Percentiles rank a stretch among this genome's conserved stretches.
Evolutionary conservation across 78 protist species (phyloP).

Genomic region (Cavenderia fasciculata): DNA sequence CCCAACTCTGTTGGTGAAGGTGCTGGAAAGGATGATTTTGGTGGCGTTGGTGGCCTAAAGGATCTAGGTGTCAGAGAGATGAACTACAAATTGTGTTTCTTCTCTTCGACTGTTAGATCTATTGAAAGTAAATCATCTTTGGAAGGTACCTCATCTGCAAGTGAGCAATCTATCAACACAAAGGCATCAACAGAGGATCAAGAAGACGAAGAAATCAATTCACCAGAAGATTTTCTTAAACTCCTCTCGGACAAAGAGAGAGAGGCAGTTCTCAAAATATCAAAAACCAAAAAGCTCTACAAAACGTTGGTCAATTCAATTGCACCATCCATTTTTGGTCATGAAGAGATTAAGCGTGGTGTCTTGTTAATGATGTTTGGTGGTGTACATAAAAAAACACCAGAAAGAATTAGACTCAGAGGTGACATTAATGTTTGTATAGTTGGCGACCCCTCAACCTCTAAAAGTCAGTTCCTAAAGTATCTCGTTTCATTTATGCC

Average conservation of each 20-base stretch:
- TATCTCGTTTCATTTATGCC: conserved; percentile 95
- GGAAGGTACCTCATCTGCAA: neutral
- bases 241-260: conserved; percentile 78
- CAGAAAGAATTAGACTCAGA: conserved; percentile 90
- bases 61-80: conserved; percentile 97
- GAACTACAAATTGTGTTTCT: conserved; percentile 92
- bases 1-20: neutral
- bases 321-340: conserved; percentile 92
- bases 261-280: conserved; percentile 69
- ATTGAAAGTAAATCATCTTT: conserved; percentile 10
- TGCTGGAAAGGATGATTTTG: conserved; percentile 61
- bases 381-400: conserved; percentile 97
- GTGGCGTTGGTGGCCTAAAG: conserved; percentile 94
- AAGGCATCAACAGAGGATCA: conserved; percentile 4
- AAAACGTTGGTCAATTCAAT: conserved; percentile 73
- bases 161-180: neutral
- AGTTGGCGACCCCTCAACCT: conserved; percentile 99
- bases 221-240: conserved; percentile 20
- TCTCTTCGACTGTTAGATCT: conserved; percentile 84
- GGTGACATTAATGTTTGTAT: conserved; percentile 99
- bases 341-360: conserved; percentile 94
- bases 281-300: conserved; percentile 54
- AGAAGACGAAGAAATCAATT: conserved; percentile 13
- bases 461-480: conserved; percentile 98
- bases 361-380: conserved; percentile 97